Conservation (phyloP, 768 basidiomycete genomes). For the Tylopilus balloui region DNA sequence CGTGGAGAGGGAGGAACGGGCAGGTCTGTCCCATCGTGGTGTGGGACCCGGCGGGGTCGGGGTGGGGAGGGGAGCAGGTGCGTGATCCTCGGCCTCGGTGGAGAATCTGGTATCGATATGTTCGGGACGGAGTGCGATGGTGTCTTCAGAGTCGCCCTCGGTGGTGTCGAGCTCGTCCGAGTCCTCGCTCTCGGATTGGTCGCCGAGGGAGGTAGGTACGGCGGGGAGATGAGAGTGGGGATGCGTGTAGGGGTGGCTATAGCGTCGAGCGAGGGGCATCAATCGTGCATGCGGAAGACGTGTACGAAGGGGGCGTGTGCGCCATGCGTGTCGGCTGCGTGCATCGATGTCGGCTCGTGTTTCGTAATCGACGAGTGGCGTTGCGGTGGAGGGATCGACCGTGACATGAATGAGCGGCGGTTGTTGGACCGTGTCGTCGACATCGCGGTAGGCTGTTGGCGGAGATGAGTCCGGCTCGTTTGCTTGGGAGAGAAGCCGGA, state of each 20-base stretch:
- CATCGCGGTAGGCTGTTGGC: slow-evolving; percentile 8
- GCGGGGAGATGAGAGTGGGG: slow-evolving; percentile 17
- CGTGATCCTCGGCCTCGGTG: slow-evolving; percentile 14
- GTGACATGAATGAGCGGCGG: neutral
- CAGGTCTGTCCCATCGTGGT: slow-evolving; percentile 4
- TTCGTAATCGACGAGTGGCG: slow-evolving; percentile 11
- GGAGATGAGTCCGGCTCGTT: slow-evolving; percentile 10
- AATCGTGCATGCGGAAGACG: neutral
- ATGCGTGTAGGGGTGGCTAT: neutral
- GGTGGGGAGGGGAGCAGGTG: neutral
- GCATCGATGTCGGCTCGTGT: neutral
- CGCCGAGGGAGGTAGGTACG: slow-evolving; percentile 20
- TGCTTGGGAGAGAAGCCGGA: slow-evolving; percentile 68
- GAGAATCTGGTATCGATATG: slow-evolving; percentile 7
- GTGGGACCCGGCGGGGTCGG: neutral
- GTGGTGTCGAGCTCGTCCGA: slow-evolving; percentile 13
- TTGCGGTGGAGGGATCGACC: neutral
- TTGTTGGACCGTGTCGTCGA: neutral
- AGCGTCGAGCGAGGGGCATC: neutral
- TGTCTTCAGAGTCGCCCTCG: slow-evolving; percentile 22
- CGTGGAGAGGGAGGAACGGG: neutral
- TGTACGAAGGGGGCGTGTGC: neutral
- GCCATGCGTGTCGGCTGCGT: neutral
- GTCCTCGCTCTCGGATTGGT: slow-evolving; percentile 26
- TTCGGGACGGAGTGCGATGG: slow-evolving; percentile 9